These are phyloP conservation scores for Breviolum minutum DNA, from an alignment of 73 alveolate genomes.

Conservation along the genomic window DNA sequence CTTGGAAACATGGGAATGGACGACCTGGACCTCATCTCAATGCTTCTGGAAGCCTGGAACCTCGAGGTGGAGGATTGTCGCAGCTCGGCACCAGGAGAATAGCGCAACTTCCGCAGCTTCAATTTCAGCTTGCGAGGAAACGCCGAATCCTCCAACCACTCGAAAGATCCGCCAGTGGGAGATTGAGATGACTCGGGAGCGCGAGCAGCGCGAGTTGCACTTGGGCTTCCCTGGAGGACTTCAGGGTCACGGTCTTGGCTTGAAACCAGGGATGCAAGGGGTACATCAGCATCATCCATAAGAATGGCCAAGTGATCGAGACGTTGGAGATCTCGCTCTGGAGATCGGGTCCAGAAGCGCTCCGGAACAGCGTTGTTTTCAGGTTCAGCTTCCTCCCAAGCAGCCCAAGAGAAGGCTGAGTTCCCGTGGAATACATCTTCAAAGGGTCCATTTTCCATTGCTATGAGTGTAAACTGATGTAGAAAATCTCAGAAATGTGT, in stretches of 20 bases:
- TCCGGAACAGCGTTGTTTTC: neutral
- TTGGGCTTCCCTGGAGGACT: neutral
- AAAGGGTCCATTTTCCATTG: too few relatives aligned
- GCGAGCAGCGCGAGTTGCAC: neutral
- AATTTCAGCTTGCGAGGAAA: constrained; percentile 21
- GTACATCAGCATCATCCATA: constrained; percentile 45
- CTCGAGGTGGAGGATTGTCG: neutral
- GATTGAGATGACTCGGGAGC: neutral
- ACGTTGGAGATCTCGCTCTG: too few relatives aligned
- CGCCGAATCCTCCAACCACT: neutral
- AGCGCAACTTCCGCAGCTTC: constrained; percentile 38
- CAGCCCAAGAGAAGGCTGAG: constrained; percentile 44
- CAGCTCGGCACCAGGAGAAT: constrained; percentile 28
- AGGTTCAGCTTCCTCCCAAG: constrained; percentile 58
- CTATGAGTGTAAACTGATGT: too few relatives aligned
- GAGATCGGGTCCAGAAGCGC: constrained; percentile 10
- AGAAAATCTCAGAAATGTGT: too few relatives aligned
- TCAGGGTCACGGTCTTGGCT: neutral
- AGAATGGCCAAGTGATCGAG: too few relatives aligned
- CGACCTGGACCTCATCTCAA: constrained; percentile 1
- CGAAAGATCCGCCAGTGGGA: too few relatives aligned
- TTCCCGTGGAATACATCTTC: too few relatives aligned
- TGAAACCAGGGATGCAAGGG: constrained; percentile 9
- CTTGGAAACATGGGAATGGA: constrained; percentile 38
- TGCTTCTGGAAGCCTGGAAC: neutral